Base-by-base conservation (phyloP, 805 yeast species). In the Debaryomyces hansenii region DNA sequence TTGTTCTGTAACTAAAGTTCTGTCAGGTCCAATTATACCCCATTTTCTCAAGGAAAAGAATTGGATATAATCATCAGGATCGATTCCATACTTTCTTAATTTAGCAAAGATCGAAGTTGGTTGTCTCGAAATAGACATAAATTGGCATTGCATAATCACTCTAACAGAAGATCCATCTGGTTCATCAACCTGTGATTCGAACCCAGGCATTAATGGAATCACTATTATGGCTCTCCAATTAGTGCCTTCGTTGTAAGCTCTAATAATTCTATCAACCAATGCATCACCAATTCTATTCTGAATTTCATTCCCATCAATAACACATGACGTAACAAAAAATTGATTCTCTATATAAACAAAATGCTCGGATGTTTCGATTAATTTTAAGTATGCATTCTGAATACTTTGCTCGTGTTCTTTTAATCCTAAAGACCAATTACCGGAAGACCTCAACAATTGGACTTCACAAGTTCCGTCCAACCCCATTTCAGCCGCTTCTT, bases 141-240 rank as follows among this genome's bases (percentile, higher is more conserved):
- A 94, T 67, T 94, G 98, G 60, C 97, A 90, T 67, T 90, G 92
- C 94, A 92, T 91, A 54, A 94, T 95, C 20, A 94, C 85, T 59
- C 99, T 82, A 4, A 94, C 90, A n/a, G 96, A 81, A 0, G 96
- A 87, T 1, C 97, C 99, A 54, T 90, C 97, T 12, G 94, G 87
- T 51, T 87, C 82, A 60, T 92, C 98, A 16, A 95, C 96, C 53
- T 90, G 87, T 21, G 96, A 84, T 59, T 87, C 94, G 64, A 95
- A 94, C 0, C 99, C 99, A 1, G 99, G 99, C 94, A 94, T 90
- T 54, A 94, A 74, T 2, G 99, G 99, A 51, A 94, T 90, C 9
- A 94, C 77, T 50, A 94, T 85, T 20, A 90, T 80, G 1, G 98
- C 98, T 51, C 84, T 84, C 99, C 99, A 94, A 9, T 72, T 65